Base-by-base conservation (phyloP, 108 stramenopile species). In the Stephanodiscus triporus region DNA sequence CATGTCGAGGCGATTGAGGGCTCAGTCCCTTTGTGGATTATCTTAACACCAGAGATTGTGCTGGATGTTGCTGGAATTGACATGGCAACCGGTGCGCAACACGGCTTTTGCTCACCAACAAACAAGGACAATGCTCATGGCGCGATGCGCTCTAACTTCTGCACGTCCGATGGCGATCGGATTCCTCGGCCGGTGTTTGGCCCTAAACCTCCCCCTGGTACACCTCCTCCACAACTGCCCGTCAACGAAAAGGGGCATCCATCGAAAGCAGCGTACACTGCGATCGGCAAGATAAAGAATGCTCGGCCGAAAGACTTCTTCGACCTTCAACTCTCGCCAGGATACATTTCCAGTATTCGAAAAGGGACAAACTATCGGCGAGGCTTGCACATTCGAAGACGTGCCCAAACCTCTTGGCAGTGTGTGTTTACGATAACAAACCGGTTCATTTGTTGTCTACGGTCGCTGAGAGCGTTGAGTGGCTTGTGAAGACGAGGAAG, bases 381-480 rank as follows among this genome's bases (percentile, higher is more conserved):
- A n/a, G 30, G 6, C 19, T 72, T 38, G 40, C n/a, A 16, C 10
- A 34, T 9, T 53, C 48, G 14, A 8, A 20, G 30, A 36, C 37
- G 2, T 30, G 29, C 13, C 37, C 34, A 2, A 54, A 72, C 23
- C 60, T 76, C 8, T 11, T 76, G 34, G 75, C 68, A 2, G 32
- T 57, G 2, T 53, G 43, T 36, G 62, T 70, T 7, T 70, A 76
- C 26, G 68, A 76, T 27, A 76, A 67, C 45, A 76, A 76, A 34
- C 75, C 75, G 7, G 68, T 70, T 9, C 75, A 76, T 27, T 43
- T 59, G 13, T 37, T 82, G 61, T 72, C 70, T 6, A 82, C 64
- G 9, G 38, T 74, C 4, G 2, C 49, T 2, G 60, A 60, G 30
- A 16, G 6, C 0, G 49, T 82, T 36, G 36, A 36, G 36, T 36